These are phyloP conservation scores for Pythium plurisporium DNA, from an alignment of 352 stramenopile genomes.

Conservation along the genomic window DNA sequence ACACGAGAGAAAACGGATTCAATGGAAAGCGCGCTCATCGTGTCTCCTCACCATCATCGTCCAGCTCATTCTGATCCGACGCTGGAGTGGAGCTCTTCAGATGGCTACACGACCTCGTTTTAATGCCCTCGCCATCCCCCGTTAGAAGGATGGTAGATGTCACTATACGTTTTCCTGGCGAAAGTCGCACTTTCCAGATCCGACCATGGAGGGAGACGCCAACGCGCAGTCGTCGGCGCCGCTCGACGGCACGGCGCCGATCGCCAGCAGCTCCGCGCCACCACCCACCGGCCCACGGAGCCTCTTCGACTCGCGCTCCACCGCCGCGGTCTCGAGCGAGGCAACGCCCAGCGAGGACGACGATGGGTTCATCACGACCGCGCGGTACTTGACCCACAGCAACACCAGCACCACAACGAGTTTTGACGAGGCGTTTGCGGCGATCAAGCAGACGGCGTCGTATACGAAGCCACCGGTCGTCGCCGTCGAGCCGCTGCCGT, in stretches of 20 bases:
- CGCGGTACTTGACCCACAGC: constrained; percentile 17
- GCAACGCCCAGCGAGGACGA: constrained; percentile 3
- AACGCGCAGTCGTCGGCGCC: too few relatives aligned
- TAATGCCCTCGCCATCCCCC: neutral
- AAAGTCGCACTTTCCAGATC: too few relatives aligned
- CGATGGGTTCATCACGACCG: constrained; percentile 13
- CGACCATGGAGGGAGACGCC: too few relatives aligned
- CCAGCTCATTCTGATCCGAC: too few relatives aligned
- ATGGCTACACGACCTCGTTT: neutral
- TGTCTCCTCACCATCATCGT: too few relatives aligned
- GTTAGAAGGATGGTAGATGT: neutral
- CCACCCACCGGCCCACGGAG: too few relatives aligned
- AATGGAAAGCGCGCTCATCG: too few relatives aligned
- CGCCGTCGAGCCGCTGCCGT: constrained; percentile 11
- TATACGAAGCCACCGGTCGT: constrained; percentile 31
- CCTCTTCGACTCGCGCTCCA: constrained; percentile 19
- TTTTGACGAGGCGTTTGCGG: constrained; percentile 49
- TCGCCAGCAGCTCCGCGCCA: too few relatives aligned
- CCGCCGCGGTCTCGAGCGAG: neutral
- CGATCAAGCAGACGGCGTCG: constrained; percentile 50
- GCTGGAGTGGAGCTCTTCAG: too few relatives aligned
- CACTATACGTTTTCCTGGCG: neutral
- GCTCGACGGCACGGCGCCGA: too few relatives aligned
- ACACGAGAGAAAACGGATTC: too few relatives aligned
- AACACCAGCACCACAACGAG: neutral